phyloP scores from a whole-genome alignment of 257 asterid species.

The Oldenlandia corymbosa region DNA sequence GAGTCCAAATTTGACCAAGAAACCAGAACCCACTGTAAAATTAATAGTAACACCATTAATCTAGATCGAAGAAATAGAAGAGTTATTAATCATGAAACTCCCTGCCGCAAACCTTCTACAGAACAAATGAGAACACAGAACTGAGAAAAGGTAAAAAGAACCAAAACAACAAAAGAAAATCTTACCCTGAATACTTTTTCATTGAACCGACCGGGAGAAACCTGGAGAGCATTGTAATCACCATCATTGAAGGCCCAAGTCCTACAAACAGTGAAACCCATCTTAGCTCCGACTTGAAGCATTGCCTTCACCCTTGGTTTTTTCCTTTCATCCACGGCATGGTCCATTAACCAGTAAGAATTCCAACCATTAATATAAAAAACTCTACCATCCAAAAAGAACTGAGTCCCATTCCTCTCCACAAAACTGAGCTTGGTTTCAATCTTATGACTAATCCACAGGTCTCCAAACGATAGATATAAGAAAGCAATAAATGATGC shows the following conservation, averaged over 20 bases:
- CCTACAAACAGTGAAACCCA: conserved; percentile 97
- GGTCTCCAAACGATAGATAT: conserved; percentile 82
- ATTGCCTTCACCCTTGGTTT: conserved; percentile 58
- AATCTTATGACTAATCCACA: conserved; percentile 42
- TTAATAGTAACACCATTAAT: conserved; percentile 4
- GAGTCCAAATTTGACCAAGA: not conserved
- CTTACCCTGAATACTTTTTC: conserved; percentile 88
- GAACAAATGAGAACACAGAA: not conserved
- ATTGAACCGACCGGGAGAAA: conserved; percentile 82
- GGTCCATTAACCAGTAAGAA: conserved; percentile 99
- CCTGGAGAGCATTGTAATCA: conserved; percentile 83
- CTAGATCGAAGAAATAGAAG: not conserved
- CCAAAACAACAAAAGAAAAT: not conserved
- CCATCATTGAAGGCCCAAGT: conserved; percentile 99
- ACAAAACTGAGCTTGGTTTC: conserved; percentile 63
- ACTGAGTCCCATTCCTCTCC: conserved; percentile 95
- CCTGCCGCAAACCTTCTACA: not conserved
- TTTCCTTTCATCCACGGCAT: conserved; percentile 65
- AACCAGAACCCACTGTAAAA: not conserved
- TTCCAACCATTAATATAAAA: conserved; percentile 97
- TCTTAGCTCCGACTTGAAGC: conserved; percentile 78
- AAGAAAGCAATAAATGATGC: conserved; percentile 73
- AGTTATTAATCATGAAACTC: not conserved
- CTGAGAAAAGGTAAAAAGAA: too few relatives aligned
- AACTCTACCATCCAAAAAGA: conserved; percentile 73